A percentile compares a stretch with the other conserved stretches of the same genome.
phyloP scores from a whole-genome alignment of 169 alveolate species.

The Eimeria zaria region DNA sequence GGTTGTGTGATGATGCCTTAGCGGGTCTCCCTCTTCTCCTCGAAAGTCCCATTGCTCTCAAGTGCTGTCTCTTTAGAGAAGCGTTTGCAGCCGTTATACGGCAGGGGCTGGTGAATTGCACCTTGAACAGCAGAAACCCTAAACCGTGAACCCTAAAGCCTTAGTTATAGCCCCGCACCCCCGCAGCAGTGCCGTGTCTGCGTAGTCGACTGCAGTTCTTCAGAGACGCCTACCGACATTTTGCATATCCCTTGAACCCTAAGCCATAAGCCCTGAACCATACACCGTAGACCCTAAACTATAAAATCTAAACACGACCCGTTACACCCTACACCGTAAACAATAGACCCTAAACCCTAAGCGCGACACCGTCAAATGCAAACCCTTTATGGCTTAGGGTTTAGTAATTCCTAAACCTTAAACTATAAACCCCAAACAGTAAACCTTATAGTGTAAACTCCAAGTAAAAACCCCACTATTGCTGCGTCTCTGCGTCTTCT shows the following conservation, averaged over 20 bases:
- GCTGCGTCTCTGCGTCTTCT: background rate
- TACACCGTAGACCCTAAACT: background rate
- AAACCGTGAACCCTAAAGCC: conserved; percentile 23
- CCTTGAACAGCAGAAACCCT: background rate
- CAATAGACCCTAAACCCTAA: background rate
- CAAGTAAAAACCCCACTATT: background rate
- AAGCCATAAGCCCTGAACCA: background rate
- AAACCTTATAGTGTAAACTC: background rate
- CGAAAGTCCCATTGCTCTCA: conserved; percentile 26
- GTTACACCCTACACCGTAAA: background rate
- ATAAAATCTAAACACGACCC: background rate
- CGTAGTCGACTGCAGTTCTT: too few species aligned
- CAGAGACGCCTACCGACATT: too few species aligned
- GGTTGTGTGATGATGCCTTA: conserved; percentile 28
- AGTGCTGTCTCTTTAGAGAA: conserved; percentile 45
- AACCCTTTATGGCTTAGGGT: too few species aligned
- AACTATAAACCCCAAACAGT: background rate
- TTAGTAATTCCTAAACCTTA: background rate
- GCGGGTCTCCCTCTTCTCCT: background rate
- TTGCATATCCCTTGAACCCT: conserved; percentile 12
- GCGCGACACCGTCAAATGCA: background rate
- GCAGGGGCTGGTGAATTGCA: conserved; percentile 22
- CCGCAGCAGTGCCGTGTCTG: too few species aligned
- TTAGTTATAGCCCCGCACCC: too few species aligned
- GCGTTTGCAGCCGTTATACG: conserved; percentile 19